These are phyloP conservation scores for Russula dissimulans DNA, from an alignment of 768 basidiomycete genomes.

Conservation along the genomic window DNA sequence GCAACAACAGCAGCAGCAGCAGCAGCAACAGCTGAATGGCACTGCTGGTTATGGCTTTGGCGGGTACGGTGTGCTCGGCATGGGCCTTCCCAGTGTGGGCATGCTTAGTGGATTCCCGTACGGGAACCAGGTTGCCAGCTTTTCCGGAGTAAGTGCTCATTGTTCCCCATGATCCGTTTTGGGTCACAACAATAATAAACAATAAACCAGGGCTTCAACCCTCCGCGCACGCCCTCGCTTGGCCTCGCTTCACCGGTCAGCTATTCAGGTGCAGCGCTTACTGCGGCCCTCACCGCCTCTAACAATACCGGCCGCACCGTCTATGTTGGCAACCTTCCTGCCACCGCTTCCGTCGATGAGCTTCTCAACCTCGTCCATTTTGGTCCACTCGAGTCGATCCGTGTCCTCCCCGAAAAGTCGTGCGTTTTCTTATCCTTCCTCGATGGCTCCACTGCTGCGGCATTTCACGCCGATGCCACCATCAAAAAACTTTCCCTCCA, in stretches of 20 bases:
- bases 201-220: slow-evolving; percentile 34
- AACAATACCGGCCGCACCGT: slow-evolving; percentile 80
- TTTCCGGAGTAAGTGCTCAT: slow-evolving; percentile 45
- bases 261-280: slow-evolving; percentile 72
- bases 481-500: slow-evolving; percentile 91
- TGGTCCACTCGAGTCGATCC: slow-evolving; percentile 90
- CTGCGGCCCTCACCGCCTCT: slow-evolving; percentile 54
- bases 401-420: slow-evolving; percentile 91
- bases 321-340: slow-evolving; percentile 92
- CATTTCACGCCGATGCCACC: slow-evolving; percentile 94
- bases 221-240: slow-evolving; percentile 57
- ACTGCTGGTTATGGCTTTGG: slow-evolving; percentile 50
- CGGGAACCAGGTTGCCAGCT: slow-evolving; percentile 58
- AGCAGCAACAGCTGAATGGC: slow-evolving; percentile 14
- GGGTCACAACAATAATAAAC: not conserved
- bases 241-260: slow-evolving; percentile 60
- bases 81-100: slow-evolving; percentile 68
- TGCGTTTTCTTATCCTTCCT: slow-evolving; percentile 99
- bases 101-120: slow-evolving; percentile 67
- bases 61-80: slow-evolving; percentile 70
- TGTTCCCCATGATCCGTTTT: not conserved
- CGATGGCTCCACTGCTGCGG: slow-evolving; percentile 84
- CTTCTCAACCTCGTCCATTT: slow-evolving; percentile 96
- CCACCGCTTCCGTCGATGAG: slow-evolving; percentile 94
- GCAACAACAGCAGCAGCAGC: slow-evolving; percentile 30